These are phyloP conservation scores for Fusarium zealandicum DNA, from an alignment of 2,329 filamentous ascomycete genomes.

Conservation along the genomic window DNA sequence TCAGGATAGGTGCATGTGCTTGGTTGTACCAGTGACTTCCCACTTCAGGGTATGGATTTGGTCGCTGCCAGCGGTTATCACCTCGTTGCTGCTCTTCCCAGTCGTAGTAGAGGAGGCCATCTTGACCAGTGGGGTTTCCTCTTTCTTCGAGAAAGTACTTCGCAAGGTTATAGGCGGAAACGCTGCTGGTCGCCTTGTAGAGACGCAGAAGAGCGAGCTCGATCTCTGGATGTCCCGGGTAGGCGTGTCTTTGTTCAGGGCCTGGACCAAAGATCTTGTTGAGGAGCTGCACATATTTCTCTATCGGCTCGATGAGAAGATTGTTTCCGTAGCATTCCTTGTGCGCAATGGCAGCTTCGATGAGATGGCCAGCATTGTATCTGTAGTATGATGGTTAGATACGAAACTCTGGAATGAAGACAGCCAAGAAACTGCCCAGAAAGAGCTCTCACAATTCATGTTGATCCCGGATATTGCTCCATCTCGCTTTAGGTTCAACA, in stretches of 20 bases:
- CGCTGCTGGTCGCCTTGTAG: background rate
- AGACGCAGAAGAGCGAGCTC: slow-evolving; percentile 5
- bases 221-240: slow-evolving; percentile 9
- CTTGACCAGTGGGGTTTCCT: background rate
- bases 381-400: too few relatives aligned
- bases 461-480: slow-evolving; percentile 7
- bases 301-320: too few relatives aligned
- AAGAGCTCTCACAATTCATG: background rate
- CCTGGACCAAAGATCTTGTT: background rate
- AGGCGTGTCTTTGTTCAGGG: background rate
- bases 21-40: slow-evolving; percentile 9
- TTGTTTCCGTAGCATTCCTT: background rate
- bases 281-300: too few relatives aligned
- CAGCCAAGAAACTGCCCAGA: too few relatives aligned
- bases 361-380: background rate
- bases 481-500: background rate
- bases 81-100: slow-evolving; percentile 1
- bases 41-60: background rate
- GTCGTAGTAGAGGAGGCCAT: slow-evolving; percentile 3
- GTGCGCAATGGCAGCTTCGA: slow-evolving; percentile 3
- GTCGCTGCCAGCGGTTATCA: background rate
- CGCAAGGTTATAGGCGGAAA: background rate
- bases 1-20: background rate
- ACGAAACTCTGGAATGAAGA: too few relatives aligned
- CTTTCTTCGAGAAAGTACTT: slow-evolving; percentile 6